A percentile compares a stretch with the other conserved stretches of the same genome.
Conservation (phyloP, 176 grass and related monocot genomes). For the Ensete ventricosum region DNA sequence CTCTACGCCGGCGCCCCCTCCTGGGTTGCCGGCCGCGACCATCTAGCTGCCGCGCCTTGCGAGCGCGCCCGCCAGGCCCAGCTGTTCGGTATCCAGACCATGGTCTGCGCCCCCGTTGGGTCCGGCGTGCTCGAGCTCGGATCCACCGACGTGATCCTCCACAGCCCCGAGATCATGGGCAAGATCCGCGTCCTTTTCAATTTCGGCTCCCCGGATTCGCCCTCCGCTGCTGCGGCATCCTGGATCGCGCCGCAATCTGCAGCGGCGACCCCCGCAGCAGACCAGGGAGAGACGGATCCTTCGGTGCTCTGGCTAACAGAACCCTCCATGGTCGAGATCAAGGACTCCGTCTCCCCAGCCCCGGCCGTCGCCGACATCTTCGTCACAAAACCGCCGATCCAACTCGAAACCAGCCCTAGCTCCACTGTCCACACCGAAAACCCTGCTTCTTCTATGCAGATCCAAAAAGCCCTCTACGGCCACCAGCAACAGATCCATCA, state of each 20-base stretch:
- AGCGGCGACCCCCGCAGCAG: background rate
- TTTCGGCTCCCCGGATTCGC: slow-evolving; percentile 25
- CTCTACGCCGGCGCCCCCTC: slow-evolving; percentile 32
- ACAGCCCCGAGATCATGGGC: slow-evolving; percentile 41
- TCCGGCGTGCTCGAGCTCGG: slow-evolving; percentile 86
- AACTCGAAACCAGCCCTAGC: slow-evolving; percentile 65
- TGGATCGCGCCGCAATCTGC: background rate
- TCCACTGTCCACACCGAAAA: slow-evolving; percentile 69
- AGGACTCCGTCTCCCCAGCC: slow-evolving; percentile 41
- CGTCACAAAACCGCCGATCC: slow-evolving; percentile 65
- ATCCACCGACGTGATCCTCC: slow-evolving; percentile 60
- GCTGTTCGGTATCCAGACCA: slow-evolving; percentile 71
- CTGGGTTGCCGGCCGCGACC: slow-evolving; percentile 45
- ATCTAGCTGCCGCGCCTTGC: slow-evolving; percentile 41
- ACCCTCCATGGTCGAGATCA: slow-evolving; percentile 45
- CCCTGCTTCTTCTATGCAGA: slow-evolving; percentile 38
- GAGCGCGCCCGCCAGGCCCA: slow-evolving; percentile 63
- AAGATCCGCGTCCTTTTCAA: slow-evolving; percentile 63
- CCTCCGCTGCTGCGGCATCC: slow-evolving; percentile 1
- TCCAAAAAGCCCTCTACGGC: background rate
- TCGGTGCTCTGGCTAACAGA: slow-evolving; percentile 84
- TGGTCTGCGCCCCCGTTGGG: slow-evolving; percentile 75
- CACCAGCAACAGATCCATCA: background rate
- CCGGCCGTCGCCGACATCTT: slow-evolving; percentile 41
- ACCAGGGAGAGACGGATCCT: slow-evolving; percentile 65